Evolutionary conservation across 805 yeast genomes (phyloP), one percentile per base, ranked within the genome.

Genomic region (Pichia thaimueangensis): DNA sequence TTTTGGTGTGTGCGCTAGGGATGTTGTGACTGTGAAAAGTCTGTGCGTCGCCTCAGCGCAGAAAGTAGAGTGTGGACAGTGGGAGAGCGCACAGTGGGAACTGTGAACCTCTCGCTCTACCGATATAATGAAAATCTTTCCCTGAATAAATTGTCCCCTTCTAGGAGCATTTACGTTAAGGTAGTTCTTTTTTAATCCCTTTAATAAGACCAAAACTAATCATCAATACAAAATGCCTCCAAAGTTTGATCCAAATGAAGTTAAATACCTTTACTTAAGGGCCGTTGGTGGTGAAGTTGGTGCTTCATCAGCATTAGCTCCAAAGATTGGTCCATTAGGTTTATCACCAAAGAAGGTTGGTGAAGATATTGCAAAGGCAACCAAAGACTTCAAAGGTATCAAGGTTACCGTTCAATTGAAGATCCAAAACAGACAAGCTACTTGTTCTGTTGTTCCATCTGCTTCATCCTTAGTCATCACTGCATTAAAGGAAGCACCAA

Each of bases 281-380:
- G 97, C 98, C 75, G 94, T 88, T 63, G 98, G 98, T 86, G 98
- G 98, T 82, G 98, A 93, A 81, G 94, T 93, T 66, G 98, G 97
- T 79, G 96, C 97, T 67, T 88, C 97, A 54, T 86, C 98, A 59
- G 96, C 98, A 59, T 85, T 93, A 67, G 98, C 98, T 63, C 98
- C 98, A 71, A 93, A 93, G 91, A 93, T 93, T 69, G 98, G 98
- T 86, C 98, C 98, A 63, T 86, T 93, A 70, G 98, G 98, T 88
- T 80, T 93, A 64, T 88, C 97, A 54, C 97, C 98, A 79, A 93
- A 91, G 95, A 91, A 93, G 84, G 96, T 93, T 69, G 98, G 98
- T 89, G 98, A 93, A 77, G 98, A 93, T 71, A 93, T 93, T 66
- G 98, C 98, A 71, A 93, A 93, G 84, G 98, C 98, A 71, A 91